phyloP scores from a whole-genome alignment of 257 asterid species.

The Salvia rosmarinus region DNA sequence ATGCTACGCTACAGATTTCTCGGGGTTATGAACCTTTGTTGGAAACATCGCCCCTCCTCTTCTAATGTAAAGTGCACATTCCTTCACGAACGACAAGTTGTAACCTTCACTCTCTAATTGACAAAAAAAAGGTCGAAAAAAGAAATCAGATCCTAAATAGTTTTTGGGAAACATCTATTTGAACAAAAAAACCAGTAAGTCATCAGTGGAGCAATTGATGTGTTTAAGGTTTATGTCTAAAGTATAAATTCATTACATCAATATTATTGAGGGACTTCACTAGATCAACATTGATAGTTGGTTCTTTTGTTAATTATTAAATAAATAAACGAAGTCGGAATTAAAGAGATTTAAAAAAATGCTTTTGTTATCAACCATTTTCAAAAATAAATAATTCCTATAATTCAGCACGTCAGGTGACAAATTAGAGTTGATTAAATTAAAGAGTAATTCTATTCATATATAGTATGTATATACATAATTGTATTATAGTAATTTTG shows the following conservation, averaged over 20 bases:
- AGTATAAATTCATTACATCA: too few species aligned
- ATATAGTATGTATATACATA: too few species aligned
- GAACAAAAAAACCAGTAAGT: too few species aligned
- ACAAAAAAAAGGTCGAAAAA: neutral
- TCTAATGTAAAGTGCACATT: neutral
- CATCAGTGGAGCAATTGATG: too few species aligned
- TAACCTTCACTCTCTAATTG: neutral
- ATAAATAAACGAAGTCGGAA: neutral
- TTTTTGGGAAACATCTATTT: too few species aligned
- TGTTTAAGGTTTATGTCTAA: too few species aligned
- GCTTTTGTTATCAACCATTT: neutral
- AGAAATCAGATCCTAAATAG: too few species aligned
- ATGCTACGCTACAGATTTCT: neutral
- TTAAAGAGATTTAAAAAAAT: neutral
- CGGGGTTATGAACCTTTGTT: conserved; percentile 22
- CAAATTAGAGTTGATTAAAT: conserved; percentile 2
- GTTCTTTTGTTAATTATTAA: too few species aligned
- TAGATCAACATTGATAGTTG: too few species aligned
- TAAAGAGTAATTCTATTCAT: too few species aligned
- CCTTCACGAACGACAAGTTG: neutral
- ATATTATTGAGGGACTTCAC: too few species aligned
- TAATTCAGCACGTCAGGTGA: conserved; percentile 6
- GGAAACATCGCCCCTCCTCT: conserved; percentile 2
- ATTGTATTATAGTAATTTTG: too few species aligned
- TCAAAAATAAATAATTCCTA: neutral